Conservation (phyloP, 2,329 filamentous ascomycete genomes). For the Ceratocystis cubensis region DNA sequence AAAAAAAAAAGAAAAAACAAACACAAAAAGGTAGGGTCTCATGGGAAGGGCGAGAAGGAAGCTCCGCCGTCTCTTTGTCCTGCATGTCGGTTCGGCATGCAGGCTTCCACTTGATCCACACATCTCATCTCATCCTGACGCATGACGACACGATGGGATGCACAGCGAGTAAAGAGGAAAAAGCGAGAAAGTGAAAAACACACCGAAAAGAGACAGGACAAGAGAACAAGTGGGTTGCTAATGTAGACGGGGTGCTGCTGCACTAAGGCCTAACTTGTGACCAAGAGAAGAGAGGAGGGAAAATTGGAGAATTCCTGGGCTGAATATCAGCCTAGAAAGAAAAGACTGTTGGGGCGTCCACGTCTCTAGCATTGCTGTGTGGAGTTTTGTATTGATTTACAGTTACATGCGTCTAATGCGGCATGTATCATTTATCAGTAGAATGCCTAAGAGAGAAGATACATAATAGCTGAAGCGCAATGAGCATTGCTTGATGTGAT, state of each 20-base stretch:
- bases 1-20: too few species aligned
- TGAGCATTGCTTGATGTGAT: not conserved
- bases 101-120: not conserved
- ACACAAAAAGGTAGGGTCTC: not conserved
- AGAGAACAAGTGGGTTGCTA: too few species aligned
- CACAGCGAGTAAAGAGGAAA: not conserved
- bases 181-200: not conserved
- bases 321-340: not conserved
- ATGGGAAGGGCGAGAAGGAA: not conserved
- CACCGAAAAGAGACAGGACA: not conserved
- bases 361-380: too few species aligned
- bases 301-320: not conserved
- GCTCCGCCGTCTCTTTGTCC: not conserved
- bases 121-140: not conserved
- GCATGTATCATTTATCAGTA: not conserved
- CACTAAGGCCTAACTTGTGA: not conserved
- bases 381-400: not conserved
- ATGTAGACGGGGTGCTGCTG: not conserved
- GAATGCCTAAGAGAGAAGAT: not conserved
- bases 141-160: not conserved
- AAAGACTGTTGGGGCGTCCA: not conserved
- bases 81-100: slow-evolving; percentile 10
- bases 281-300: not conserved
- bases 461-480: too few species aligned
- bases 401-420: not conserved